Base-by-base conservation (phyloP, 257 asterid species). In the Dorcoceras hygrometricum region DNA sequence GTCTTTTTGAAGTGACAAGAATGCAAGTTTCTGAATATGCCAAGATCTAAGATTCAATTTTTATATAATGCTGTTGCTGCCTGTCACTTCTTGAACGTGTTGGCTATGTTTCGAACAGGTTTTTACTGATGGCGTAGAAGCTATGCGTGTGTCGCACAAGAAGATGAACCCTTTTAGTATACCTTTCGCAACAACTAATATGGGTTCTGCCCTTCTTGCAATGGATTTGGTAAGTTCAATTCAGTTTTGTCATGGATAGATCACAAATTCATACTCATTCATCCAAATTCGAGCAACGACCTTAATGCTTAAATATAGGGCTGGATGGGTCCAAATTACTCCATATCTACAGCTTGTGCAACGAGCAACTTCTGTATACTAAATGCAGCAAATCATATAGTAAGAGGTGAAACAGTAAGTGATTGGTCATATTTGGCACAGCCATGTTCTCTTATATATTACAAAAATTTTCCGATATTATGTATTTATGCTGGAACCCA, bases 321-420 rank as follows among this genome's bases (percentile, higher is more conserved):
- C 14, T 82, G 86, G 86, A 81, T 76, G 86, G 83, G 86, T 22
- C 86, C 86, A 14, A 78, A 69, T 65, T 81, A 81, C 68, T 75
- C 86, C 28, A 76, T 81, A 53, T 81, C 86, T n/a, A 80, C 86
- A 4, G 86, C 86, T 34, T 82, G 87, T 62, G 84, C 87, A 0
- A 82, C 87, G 34, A 77, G 87, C 76, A 82, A 82, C 70, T 79
- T 79, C 50, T 79, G 81, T 64, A 77, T 82, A 22, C 66, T 79
- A 12, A 79, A 50, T 54, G 87, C 82, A 20, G 79, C 86, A 32
- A 78, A 78, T 51, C 86, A 81, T 64, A 81, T 81, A 23, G 66
- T 68, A 26, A 71, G 79, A 61, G 82, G 82, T 43, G 80, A 79
- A 76, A 64, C 82, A 12, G 84, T 82, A 50, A 82, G 87, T 81